Conservation (phyloP, 495 filamentous ascomycete genomes). For the Daldinia caldariorum region DNA sequence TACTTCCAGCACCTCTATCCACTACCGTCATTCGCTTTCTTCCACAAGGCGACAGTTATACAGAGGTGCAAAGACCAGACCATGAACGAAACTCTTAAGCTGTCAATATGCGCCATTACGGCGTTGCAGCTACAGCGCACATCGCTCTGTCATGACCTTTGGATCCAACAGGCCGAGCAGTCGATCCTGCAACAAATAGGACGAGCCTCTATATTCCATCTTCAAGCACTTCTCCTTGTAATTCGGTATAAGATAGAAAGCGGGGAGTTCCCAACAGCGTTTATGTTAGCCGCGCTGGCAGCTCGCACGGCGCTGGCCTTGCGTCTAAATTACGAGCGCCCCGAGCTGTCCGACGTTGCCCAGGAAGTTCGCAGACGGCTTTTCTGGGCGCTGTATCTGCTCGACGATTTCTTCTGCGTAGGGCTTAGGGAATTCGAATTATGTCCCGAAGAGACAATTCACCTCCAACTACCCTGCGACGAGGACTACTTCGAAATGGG, state of each 20-base stretch:
- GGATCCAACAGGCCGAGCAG: slow-evolving; percentile 45
- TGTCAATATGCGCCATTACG: slow-evolving; percentile 44
- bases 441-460: slow-evolving; percentile 45
- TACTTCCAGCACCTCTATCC: slow-evolving; percentile 47
- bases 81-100: slow-evolving; percentile 39
- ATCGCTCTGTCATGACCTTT: slow-evolving; percentile 33
- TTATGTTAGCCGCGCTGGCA: slow-evolving; percentile 46
- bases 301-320: slow-evolving; percentile 44
- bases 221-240: slow-evolving; percentile 46
- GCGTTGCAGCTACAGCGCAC: slow-evolving; percentile 45
- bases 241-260: slow-evolving; percentile 45
- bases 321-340: slow-evolving; percentile 47
- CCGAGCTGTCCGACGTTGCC: slow-evolving; percentile 41
- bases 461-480: slow-evolving; percentile 45
- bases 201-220: slow-evolving; percentile 43
- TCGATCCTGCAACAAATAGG: slow-evolving; percentile 42
- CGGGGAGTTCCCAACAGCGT: slow-evolving; percentile 44
- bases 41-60: slow-evolving; percentile 44
- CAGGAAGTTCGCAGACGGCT: slow-evolving; percentile 47
- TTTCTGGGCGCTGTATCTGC: slow-evolving; percentile 46
- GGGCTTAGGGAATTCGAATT: slow-evolving; percentile 47
- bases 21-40: slow-evolving; percentile 46
- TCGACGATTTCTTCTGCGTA: slow-evolving; percentile 45
- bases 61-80: slow-evolving; percentile 38
- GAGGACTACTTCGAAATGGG: slow-evolving; percentile 44